These are phyloP conservation scores for Leccinum disarticulatum DNA, from an alignment of 768 basidiomycete species.

Conservation along the genomic window DNA sequence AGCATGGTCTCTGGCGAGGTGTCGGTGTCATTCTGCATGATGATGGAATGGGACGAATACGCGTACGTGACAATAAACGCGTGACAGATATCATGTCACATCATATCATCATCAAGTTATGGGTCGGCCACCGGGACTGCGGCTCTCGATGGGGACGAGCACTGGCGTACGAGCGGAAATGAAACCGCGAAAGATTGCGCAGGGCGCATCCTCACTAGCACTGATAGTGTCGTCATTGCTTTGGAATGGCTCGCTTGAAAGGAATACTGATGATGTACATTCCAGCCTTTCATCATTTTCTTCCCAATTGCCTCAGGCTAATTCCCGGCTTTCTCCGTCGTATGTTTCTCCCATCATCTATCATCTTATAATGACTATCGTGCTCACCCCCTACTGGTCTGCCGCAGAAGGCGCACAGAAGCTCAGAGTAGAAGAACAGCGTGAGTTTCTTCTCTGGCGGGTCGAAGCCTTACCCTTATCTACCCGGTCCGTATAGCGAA, in stretches of 20 bases:
- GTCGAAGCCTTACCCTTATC: constrained; percentile 6
- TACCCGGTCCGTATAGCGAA: constrained; percentile 34
- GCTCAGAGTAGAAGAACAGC: constrained; percentile 57
- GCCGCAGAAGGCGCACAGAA: constrained; percentile 62
- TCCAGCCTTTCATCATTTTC: neutral
- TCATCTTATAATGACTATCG: constrained; percentile 46
- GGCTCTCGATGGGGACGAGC: no score
- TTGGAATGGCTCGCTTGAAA: neutral
- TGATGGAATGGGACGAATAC: neutral
- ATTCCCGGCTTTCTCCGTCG: constrained; percentile 15
- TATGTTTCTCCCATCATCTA: neutral
- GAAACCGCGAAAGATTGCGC: neutral
- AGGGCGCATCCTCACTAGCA: neutral
- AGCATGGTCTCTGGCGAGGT: constrained; percentile 64
- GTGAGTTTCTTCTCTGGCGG: constrained; percentile 33
- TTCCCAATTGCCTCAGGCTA: neutral
- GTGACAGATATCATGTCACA: constrained; percentile 21
- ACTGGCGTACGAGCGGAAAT: neutral
- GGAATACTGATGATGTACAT: constrained; percentile 5
- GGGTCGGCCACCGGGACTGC: no score
- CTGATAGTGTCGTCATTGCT: constrained; percentile 1
- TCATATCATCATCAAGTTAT: constrained; percentile 1
- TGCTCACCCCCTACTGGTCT: constrained; percentile 70
- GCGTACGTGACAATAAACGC: constrained; percentile 17
- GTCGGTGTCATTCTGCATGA: constrained; percentile 21